These are phyloP conservation scores for Linnemannia schmuckeri DNA, from an alignment of 192 early-diverging fungal species.

Conservation along the genomic window DNA sequence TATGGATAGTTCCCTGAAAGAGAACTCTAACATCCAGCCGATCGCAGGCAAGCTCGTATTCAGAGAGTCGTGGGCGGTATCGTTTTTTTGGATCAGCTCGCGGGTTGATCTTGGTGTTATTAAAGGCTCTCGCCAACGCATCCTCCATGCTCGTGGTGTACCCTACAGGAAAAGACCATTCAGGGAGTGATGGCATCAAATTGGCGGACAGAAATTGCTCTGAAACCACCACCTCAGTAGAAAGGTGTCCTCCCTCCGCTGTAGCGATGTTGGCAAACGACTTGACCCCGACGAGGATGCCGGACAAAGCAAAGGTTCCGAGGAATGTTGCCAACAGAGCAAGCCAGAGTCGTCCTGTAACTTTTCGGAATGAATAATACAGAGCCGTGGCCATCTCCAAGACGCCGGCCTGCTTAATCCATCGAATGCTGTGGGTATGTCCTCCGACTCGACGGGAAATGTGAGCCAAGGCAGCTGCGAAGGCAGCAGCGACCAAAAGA, in stretches of 20 bases:
- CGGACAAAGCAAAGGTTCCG: neutral
- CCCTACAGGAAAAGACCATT: constrained; percentile 1
- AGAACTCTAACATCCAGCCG: neutral
- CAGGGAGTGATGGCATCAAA: neutral
- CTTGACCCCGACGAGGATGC: constrained; percentile 1
- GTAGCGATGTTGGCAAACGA: neutral
- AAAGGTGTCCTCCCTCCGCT: neutral
- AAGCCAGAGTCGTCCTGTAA: neutral
- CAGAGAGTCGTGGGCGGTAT: neutral
- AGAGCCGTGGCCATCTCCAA: neutral
- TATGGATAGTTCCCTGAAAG: no score
- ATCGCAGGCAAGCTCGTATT: constrained; percentile 16
- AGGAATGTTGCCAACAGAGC: neutral
- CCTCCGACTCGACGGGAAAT: neutral
- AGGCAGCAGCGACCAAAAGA: neutral
- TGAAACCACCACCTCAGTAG: neutral
- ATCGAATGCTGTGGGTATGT: constrained; percentile 18
- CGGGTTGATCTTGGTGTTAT: constrained; percentile 4
- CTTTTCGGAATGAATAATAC: neutral
- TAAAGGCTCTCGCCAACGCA: neutral
- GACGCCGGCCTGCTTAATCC: constrained; percentile 9
- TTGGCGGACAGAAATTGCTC: neutral
- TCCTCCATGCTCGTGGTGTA: neutral
- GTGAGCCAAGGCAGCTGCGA: neutral
- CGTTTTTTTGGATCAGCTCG: neutral